These are phyloP conservation scores for Skeletonema marinoi DNA, from an alignment of 108 stramenopile genomes.

Conservation along the genomic window DNA sequence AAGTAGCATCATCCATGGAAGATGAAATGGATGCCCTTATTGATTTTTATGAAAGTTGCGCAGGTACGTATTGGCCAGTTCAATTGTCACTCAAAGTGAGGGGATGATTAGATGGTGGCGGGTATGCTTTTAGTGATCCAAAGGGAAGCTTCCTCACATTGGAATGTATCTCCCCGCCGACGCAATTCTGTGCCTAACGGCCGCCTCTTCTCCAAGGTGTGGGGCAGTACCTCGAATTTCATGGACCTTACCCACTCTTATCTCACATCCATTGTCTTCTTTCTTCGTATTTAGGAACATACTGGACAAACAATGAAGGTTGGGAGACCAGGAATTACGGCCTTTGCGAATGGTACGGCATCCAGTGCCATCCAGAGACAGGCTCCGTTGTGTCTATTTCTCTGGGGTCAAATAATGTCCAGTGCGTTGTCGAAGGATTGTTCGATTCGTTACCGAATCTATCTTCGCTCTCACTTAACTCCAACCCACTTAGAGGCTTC, in stretches of 20 bases:
- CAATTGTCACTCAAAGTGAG: no score
- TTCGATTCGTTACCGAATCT: slow-evolving; percentile 39
- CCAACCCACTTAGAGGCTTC: slow-evolving; percentile 33
- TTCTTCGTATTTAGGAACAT: not conserved
- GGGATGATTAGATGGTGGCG: no score
- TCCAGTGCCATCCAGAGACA: slow-evolving; percentile 25
- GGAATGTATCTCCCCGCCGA: no score
- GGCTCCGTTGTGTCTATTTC: slow-evolving; percentile 19
- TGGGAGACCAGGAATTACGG: not conserved
- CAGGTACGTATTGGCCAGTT: no score
- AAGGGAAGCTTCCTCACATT: no score
- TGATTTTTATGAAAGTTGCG: slow-evolving; percentile 4
- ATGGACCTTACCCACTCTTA: no score
- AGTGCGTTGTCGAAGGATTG: slow-evolving; percentile 21
- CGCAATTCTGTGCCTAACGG: no score
- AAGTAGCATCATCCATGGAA: slow-evolving; percentile 8
- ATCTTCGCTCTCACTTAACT: slow-evolving; percentile 11
- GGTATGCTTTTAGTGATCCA: no score
- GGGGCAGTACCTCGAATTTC: no score
- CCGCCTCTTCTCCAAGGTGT: no score
- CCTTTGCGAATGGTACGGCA: slow-evolving; percentile 9
- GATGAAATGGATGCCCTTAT: slow-evolving; percentile 3
- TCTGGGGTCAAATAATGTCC: slow-evolving; percentile 35
- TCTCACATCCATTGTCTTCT: no score
- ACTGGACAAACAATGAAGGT: not conserved